These are phyloP conservation scores for Aspergillus puulaauensis DNA, from an alignment of 2,329 filamentous ascomycete genomes.

Conservation along the genomic window DNA sequence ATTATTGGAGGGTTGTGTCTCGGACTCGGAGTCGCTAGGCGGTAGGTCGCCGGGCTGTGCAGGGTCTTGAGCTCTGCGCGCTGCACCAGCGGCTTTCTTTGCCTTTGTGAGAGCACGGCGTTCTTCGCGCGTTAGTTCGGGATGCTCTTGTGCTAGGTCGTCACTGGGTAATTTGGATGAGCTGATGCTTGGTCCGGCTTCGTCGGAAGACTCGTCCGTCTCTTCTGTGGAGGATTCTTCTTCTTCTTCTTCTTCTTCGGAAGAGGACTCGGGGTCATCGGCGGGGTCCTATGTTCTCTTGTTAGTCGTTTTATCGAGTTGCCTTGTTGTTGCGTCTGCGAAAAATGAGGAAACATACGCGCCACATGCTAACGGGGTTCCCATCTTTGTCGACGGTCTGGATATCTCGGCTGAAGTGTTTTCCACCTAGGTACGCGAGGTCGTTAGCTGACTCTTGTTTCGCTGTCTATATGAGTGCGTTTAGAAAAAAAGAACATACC, in stretches of 20 bases:
- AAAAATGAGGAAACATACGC: constrained; percentile 48
- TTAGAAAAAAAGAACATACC: constrained; percentile 54
- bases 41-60: constrained; percentile 86
- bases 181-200: constrained; percentile 49
- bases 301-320: not conserved
- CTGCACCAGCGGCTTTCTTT: constrained; percentile 85
- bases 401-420: constrained; percentile 91
- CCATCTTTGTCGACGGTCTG: constrained; percentile 86
- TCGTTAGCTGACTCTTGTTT: not conserved
- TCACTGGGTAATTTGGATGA: constrained; percentile 23
- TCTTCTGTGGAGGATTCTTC: constrained; percentile 51
- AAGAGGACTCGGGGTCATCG: constrained; percentile 38
- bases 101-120: constrained; percentile 86
- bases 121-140: constrained; percentile 72
- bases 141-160: constrained; percentile 42
- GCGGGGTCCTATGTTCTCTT: constrained; percentile 31
- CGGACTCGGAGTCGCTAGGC: constrained; percentile 61
- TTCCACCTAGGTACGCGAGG: constrained; percentile 65
- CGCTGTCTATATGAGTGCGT: not conserved
- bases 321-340: not conserved
- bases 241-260: constrained; percentile 46
- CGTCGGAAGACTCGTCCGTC: constrained; percentile 45
- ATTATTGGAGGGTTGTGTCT: not conserved
- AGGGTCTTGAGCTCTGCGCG: constrained; percentile 66
- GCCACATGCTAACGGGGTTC: constrained; percentile 87